These are phyloP conservation scores for Saturnispora halmiae DNA, from an alignment of 805 yeast genomes.

Conservation along the genomic window DNA sequence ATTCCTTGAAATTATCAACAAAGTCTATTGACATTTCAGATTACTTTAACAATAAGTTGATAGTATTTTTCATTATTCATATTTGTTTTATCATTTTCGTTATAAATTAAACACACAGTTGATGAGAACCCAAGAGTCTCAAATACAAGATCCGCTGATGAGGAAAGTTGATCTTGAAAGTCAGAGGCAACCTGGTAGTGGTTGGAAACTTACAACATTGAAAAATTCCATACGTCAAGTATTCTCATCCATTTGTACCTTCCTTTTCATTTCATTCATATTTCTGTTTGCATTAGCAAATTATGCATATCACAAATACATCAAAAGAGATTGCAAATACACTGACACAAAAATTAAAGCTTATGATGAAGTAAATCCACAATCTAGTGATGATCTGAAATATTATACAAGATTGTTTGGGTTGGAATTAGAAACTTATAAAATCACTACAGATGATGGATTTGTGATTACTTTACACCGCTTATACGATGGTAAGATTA, in stretches of 20 bases:
- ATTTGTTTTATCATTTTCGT: background rate
- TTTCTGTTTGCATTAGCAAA: constrained; percentile 6
- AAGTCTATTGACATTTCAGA: constrained; percentile 4
- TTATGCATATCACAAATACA: constrained; percentile 4
- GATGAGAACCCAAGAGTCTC: background rate
- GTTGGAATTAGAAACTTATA: constrained; percentile 48
- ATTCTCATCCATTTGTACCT: constrained; percentile 7
- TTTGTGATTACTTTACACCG: constrained; percentile 60
- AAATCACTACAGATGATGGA: constrained; percentile 71
- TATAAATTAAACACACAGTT: background rate
- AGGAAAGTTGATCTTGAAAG: constrained; percentile 5
- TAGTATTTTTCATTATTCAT: background rate
- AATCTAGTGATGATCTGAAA: constrained; percentile 34
- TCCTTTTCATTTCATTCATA: constrained; percentile 10
- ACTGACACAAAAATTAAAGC: constrained; percentile 1
- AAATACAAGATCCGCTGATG: constrained; percentile 1
- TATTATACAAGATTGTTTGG: constrained; percentile 62
- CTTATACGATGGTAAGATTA: constrained; percentile 38
- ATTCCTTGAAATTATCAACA: constrained; percentile 5
- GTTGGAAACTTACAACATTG: background rate
- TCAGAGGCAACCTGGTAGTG: background rate
- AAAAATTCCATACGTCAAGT: background rate
- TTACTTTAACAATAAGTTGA: background rate
- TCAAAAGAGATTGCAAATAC: background rate
- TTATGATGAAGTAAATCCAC: background rate